Conservation (phyloP, 768 basidiomycete species). For the Naganishia friedmannii region DNA sequence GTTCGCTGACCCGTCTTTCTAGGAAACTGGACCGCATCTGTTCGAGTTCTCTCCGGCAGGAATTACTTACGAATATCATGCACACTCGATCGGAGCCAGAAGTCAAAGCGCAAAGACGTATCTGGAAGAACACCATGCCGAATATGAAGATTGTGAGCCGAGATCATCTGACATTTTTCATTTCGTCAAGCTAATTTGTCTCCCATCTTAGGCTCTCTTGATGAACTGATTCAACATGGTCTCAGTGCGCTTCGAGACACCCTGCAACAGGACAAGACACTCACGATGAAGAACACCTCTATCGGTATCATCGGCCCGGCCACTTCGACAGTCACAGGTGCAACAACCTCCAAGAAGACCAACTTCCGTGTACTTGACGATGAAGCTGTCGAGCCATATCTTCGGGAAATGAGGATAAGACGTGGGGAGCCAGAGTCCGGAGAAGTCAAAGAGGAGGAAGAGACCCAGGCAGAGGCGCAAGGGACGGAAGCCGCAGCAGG, state of each 20-base stretch:
- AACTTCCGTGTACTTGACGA: conserved; percentile 85
- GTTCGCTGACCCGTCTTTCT: background rate
- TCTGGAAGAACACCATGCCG: conserved; percentile 87
- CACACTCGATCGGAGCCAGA: conserved; percentile 96
- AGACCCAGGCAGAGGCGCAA: conserved; percentile 31
- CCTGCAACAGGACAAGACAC: conserved; percentile 95
- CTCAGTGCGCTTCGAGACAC: conserved; percentile 93
- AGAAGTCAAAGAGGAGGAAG: conserved; percentile 34
- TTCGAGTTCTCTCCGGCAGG: conserved; percentile 98
- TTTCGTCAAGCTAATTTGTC: background rate
- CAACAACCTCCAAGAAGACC: conserved; percentile 57
- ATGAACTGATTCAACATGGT: conserved; percentile 87
- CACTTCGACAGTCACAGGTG: conserved; percentile 27
- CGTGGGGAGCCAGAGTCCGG: conserved; percentile 39
- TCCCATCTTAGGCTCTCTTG: conserved; percentile 66
- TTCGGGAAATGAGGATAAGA: conserved; percentile 72
- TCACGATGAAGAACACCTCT: conserved; percentile 87
- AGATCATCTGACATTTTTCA: background rate
- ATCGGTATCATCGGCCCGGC: conserved; percentile 78
- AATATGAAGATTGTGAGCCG: conserved; percentile 75
- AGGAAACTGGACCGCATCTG: conserved; percentile 90
- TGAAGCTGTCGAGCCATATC: conserved; percentile 67
- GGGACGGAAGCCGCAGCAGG: conserved; percentile 34
- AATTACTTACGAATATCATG: conserved; percentile 94
- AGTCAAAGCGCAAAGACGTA: conserved; percentile 99